These are phyloP conservation scores for Colletotrichum salicis DNA, from an alignment of 2,329 filamentous ascomycete genomes.

Conservation along the genomic window DNA sequence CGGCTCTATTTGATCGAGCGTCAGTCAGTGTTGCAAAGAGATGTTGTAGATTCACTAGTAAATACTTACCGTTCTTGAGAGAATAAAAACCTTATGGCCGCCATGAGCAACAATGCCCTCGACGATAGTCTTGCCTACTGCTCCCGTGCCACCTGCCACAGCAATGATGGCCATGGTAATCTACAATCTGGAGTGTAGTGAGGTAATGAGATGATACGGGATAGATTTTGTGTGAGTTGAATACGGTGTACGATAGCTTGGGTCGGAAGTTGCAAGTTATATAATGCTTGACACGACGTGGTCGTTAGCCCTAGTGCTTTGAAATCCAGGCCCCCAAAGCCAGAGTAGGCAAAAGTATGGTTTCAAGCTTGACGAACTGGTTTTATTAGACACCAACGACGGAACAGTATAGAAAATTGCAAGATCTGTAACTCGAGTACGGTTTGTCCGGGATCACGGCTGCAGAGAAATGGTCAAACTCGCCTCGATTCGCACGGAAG, in stretches of 20 bases:
- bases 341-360: too few relatives aligned
- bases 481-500: neutral
- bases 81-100: constrained; percentile 51
- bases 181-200: too few relatives aligned
- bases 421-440: neutral
- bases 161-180: constrained; percentile 46
- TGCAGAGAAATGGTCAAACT: neutral
- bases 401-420: neutral
- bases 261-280: neutral
- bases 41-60: neutral
- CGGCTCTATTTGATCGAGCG: neutral
- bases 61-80: constrained; percentile 49
- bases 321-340: neutral
- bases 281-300: neutral
- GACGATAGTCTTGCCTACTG: constrained; percentile 58
- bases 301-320: neutral
- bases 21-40: neutral
- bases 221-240: neutral
- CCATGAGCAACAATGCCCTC: constrained; percentile 49
- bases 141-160: constrained; percentile 58
- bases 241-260: neutral
- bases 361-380: too few relatives aligned
- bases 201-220: too few relatives aligned
- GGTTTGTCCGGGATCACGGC: neutral
- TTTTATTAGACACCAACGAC: neutral